These are phyloP conservation scores for Takakia lepidozioides DNA, from an alignment of 225 moss, liverwort and hornwort species.

Conservation along the genomic window DNA sequence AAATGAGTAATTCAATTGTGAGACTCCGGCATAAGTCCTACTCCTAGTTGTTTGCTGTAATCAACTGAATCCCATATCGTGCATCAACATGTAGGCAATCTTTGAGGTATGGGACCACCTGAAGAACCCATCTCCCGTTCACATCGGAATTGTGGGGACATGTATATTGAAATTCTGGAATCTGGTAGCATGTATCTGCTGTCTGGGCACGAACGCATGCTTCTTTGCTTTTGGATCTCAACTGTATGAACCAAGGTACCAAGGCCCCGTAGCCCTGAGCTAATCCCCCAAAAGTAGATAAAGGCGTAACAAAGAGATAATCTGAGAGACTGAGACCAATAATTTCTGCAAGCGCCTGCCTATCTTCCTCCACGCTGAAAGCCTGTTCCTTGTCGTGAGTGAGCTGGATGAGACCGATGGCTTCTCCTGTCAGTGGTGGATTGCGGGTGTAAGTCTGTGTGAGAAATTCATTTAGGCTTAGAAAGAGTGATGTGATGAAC, in stretches of 20 bases:
- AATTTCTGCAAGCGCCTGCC: constrained; percentile 69
- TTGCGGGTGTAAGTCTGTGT: constrained; percentile 55
- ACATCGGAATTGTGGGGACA: constrained; percentile 53
- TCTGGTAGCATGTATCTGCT: constrained; percentile 55
- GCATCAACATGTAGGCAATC: constrained; percentile 59
- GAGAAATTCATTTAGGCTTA: constrained; percentile 59
- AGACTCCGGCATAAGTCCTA: too few relatives aligned
- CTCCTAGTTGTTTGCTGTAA: constrained; percentile 14
- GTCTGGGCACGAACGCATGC: constrained; percentile 60
- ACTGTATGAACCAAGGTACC: constrained; percentile 73
- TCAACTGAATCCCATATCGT: constrained; percentile 53
- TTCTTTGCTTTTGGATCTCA: constrained; percentile 16
- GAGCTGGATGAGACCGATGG: constrained; percentile 60
- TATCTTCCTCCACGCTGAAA: constrained; percentile 68
- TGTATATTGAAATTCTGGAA: constrained; percentile 24
- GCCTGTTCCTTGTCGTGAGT: constrained; percentile 65
- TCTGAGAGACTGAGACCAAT: constrained; percentile 64
- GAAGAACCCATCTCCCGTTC: constrained; percentile 28
- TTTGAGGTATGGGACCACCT: constrained; percentile 46
- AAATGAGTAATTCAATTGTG: too few relatives aligned
- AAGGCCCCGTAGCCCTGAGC: constrained; percentile 81
- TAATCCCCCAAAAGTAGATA: constrained; percentile 80
- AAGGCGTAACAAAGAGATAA: constrained; percentile 65
- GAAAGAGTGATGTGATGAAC: constrained; percentile 67
- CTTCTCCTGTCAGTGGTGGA: constrained; percentile 48